Percentiles rank a stretch among this genome's conserved stretches.
Conservation (phyloP, 2,329 filamentous ascomycete species). For the Akanthomyces dipterigenus region DNA sequence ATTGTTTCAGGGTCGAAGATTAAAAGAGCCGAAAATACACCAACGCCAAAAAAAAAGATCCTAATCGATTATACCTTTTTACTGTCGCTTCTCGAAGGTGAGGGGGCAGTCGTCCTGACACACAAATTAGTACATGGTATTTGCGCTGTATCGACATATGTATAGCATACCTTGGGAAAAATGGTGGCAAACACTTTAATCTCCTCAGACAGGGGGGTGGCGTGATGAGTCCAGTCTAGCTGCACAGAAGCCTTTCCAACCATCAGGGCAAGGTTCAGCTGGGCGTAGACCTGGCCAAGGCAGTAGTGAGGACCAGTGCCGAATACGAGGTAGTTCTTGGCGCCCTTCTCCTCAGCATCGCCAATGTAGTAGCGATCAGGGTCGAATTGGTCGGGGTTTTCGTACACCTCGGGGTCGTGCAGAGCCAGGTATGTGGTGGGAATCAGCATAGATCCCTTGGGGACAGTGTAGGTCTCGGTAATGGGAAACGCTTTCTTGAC, state of each 20-base stretch:
- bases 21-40: background rate
- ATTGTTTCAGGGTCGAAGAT: background rate
- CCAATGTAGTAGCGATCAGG: slow-evolving; percentile 89
- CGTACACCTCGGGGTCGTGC: slow-evolving; percentile 87
- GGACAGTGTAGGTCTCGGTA: slow-evolving; percentile 78
- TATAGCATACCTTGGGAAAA: slow-evolving; percentile 75
- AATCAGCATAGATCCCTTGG: slow-evolving; percentile 93
- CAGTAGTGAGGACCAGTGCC: slow-evolving; percentile 96
- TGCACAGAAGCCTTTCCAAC: slow-evolving; percentile 82
- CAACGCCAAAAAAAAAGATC: slow-evolving; percentile 4
- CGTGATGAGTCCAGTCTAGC: slow-evolving; percentile 84
- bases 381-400: slow-evolving; percentile 80
- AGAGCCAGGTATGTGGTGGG: slow-evolving; percentile 86
- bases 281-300: slow-evolving; percentile 85
- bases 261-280: slow-evolving; percentile 81
- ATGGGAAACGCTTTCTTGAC: slow-evolving; percentile 95
- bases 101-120: slow-evolving; percentile 74
- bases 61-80: slow-evolving; percentile 22
- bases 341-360: slow-evolving; percentile 74
- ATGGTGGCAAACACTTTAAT: slow-evolving; percentile 99
- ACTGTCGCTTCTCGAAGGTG: slow-evolving; percentile 56
- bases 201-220: slow-evolving; percentile 78
- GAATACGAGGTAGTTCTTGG: slow-evolving; percentile 96
- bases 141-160: background rate
- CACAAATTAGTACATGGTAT: slow-evolving; percentile 21